A percentile compares a stretch with the other conserved stretches of the same genome.
Conservation (phyloP, 352 stramenopile species). For the Phytophthora quininea region DNA sequence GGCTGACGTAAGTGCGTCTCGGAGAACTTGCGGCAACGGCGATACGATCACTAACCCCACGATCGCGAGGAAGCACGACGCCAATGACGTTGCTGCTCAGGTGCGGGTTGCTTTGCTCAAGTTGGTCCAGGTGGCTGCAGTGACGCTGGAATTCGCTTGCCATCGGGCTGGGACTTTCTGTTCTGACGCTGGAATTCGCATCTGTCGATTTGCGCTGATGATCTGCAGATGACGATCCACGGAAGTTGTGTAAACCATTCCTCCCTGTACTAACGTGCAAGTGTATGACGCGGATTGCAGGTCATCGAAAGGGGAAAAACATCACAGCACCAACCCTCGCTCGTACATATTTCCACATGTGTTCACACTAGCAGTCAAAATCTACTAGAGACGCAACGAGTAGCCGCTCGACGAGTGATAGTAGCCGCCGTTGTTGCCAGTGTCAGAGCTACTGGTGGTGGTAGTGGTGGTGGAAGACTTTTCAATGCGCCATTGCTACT, state of each 20-base stretch:
- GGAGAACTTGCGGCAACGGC: not conserved
- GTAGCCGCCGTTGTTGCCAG: slow-evolving; percentile 43
- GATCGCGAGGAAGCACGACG: not conserved
- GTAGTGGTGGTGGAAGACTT: slow-evolving; percentile 27
- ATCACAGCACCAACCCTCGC: too few species aligned
- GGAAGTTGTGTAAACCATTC: too few species aligned
- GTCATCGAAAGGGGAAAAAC: too few species aligned
- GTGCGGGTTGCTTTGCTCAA: not conserved
- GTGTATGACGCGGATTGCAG: too few species aligned
- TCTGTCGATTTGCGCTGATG: not conserved
- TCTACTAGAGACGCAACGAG: slow-evolving; percentile 58
- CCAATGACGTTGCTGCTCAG: not conserved
- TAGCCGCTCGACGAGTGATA: slow-evolving; percentile 76
- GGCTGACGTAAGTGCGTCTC: not conserved
- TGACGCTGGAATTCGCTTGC: not conserved
- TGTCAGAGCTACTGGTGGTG: slow-evolving; percentile 34
- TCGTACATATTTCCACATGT: slow-evolving; percentile 5
- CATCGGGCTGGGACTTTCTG: not conserved
- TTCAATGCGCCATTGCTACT: slow-evolving; percentile 13
- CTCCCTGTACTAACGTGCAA: too few species aligned
- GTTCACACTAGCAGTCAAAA: not conserved
- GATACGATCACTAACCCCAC: not conserved
- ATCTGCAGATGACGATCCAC: not conserved
- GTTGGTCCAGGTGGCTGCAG: not conserved
- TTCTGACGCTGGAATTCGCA: too few species aligned